Percentiles rank a stretch among this genome's conserved stretches.
These are phyloP conservation scores for Psilocybe azurescens DNA, from an alignment of 768 basidiomycete species.

Conservation along the genomic window DNA sequence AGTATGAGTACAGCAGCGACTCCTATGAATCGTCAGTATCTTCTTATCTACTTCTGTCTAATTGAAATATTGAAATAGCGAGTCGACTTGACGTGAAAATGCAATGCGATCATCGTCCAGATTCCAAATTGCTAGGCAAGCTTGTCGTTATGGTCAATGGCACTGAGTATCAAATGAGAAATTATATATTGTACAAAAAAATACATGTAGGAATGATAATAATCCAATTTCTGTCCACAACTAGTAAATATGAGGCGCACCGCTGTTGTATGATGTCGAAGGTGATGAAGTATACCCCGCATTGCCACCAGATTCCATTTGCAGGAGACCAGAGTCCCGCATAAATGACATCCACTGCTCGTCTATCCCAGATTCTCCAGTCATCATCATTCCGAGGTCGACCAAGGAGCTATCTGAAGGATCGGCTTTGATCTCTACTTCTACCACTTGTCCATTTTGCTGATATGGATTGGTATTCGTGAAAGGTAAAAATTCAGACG, in stretches of 20 bases:
- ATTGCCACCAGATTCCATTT: slow-evolving; percentile 28
- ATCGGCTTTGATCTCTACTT: slow-evolving; percentile 26
- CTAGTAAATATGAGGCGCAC: slow-evolving; percentile 1
- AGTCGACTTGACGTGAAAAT: too few relatives aligned
- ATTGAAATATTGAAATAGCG: too few relatives aligned
- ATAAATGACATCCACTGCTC: slow-evolving; percentile 73
- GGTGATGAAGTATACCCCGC: slow-evolving; percentile 11
- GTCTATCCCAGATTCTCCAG: slow-evolving; percentile 65
- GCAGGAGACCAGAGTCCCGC: slow-evolving; percentile 62
- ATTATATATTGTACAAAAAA: not conserved
- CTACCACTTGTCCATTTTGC: not conserved
- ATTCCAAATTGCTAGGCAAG: too few relatives aligned
- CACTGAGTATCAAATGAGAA: not conserved
- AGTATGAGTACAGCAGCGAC: too few relatives aligned
- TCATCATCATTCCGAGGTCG: slow-evolving; percentile 55
- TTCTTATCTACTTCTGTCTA: too few relatives aligned
- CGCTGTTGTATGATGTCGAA: slow-evolving; percentile 9
- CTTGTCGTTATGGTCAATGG: too few relatives aligned
- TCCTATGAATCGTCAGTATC: too few relatives aligned
- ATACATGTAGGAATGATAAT: not conserved
- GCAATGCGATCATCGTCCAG: too few relatives aligned
- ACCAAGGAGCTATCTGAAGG: slow-evolving; percentile 39
- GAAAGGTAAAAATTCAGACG: slow-evolving; percentile 17
- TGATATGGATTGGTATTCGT: slow-evolving; percentile 3
- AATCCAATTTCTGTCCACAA: not conserved